Evolutionary conservation across 305 asterid species (phyloP).

Genomic region (Plantago coronopus): DNA sequence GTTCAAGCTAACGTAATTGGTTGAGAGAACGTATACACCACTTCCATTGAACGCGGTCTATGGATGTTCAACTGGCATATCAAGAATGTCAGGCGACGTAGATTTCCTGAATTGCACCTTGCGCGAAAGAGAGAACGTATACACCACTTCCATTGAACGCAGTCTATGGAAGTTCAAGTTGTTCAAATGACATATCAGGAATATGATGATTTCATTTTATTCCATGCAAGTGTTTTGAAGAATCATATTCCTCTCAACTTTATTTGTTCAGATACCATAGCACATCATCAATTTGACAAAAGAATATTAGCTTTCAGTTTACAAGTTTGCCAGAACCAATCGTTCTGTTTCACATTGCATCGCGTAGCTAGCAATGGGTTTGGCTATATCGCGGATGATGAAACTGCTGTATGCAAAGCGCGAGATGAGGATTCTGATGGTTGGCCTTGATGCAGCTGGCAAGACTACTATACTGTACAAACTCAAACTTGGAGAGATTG

Average conservation of each 20-base stretch:
- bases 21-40: no score
- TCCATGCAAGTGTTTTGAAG: constrained; percentile 21
- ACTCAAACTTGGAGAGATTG: constrained; percentile 49
- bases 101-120: no score
- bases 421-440: constrained; percentile 60
- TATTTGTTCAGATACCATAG: constrained; percentile 11
- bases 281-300: constrained; percentile 1
- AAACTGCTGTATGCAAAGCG: constrained; percentile 42
- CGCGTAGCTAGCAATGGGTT: constrained; percentile 32
- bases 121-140: no score
- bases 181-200: constrained; percentile 5
- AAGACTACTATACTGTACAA: constrained; percentile 53
- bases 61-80: no score
- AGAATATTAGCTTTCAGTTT: constrained; percentile 5
- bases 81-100: no score
- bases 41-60: no score
- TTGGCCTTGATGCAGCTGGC: constrained; percentile 55
- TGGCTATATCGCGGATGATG: constrained; percentile 37
- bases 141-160: neutral
- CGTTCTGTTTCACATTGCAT: neutral
- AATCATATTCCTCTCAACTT: constrained; percentile 23
- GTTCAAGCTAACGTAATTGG: no score
- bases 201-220: constrained; percentile 18
- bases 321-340: neutral
- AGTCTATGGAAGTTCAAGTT: neutral